Conservation (phyloP, 768 basidiomycete species). For the Vishniacozyma victoriae region DNA sequence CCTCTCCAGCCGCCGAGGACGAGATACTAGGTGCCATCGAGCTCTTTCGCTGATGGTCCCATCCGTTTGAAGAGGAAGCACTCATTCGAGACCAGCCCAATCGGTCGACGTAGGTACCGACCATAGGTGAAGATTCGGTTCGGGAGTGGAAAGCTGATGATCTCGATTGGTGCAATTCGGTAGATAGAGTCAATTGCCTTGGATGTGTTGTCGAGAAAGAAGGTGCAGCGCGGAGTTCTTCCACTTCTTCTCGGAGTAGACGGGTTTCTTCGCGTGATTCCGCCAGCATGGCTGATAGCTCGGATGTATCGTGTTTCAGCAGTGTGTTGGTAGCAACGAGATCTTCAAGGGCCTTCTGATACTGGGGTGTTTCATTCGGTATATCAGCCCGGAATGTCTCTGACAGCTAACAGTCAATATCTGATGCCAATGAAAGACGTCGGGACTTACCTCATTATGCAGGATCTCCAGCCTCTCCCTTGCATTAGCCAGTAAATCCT, state of each 20-base stretch:
- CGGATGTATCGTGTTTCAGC: conserved; percentile 72
- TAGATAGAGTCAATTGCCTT: conserved; percentile 11
- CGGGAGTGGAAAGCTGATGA: conserved; percentile 16
- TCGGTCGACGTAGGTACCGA: conserved; percentile 11
- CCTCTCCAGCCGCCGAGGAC: conserved; percentile 18
- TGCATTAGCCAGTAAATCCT: conserved; percentile 38
- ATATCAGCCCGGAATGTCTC: conserved; percentile 28
- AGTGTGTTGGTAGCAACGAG: conserved; percentile 78
- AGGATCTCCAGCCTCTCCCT: conserved; percentile 31
- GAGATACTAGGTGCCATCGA: conserved; percentile 32
- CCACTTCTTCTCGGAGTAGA: conserved; percentile 64
- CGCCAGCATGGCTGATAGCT: conserved; percentile 65
- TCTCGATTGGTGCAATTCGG: conserved; percentile 13
- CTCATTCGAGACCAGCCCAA: conserved; percentile 21
- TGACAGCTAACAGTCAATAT: conserved; percentile 17
- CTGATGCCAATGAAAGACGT: not conserved
- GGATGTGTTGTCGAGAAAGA: not conserved
- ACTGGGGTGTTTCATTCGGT: conserved; percentile 33
- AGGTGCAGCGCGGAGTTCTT: conserved; percentile 55
- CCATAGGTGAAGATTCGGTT: conserved; percentile 30
- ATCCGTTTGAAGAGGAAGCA: conserved; percentile 15
- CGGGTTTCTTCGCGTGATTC: conserved; percentile 74
- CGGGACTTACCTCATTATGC: conserved; percentile 29
- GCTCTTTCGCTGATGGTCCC: conserved; percentile 34
- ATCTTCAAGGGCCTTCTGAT: conserved; percentile 63